A percentile compares a stretch with the other conserved stretches of the same genome.
phyloP scores from a whole-genome alignment of 2,329 filamentous ascomycete species.

The Chalaropsis ovoidea region DNA sequence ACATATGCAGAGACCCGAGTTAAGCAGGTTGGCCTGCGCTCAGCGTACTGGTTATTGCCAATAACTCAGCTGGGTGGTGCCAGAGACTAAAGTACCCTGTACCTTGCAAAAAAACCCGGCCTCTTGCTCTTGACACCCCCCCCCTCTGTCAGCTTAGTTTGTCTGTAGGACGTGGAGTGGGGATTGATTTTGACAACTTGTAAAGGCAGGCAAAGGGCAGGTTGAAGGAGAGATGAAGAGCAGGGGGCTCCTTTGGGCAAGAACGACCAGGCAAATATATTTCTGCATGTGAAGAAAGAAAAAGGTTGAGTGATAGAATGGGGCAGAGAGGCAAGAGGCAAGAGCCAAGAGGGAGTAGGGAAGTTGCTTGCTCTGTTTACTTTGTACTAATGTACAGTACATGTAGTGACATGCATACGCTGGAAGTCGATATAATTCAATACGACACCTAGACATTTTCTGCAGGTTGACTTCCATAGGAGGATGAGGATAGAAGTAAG shows the following conservation, averaged over 20 bases:
- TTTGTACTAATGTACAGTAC: no score
- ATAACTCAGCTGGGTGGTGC: neutral
- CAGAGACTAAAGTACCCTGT: neutral
- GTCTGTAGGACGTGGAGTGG: conserved; percentile 3
- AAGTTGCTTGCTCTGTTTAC: no score
- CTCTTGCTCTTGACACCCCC: neutral
- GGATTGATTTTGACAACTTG: conserved; percentile 4
- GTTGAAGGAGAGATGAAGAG: neutral
- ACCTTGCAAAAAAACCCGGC: neutral
- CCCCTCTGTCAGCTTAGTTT: neutral
- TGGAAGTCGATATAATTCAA: neutral
- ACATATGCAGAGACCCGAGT: neutral
- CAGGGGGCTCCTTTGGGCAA: neutral
- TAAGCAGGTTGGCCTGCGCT: neutral
- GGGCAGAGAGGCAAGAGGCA: neutral
- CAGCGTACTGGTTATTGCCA: neutral
- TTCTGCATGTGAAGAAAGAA: neutral
- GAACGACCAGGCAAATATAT: no score
- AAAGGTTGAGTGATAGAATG: neutral
- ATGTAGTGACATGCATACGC: neutral
- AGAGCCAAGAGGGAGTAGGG: no score
- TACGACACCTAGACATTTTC: neutral
- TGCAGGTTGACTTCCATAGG: neutral
- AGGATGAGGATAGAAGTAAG: neutral
- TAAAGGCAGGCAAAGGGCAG: neutral